Percentiles rank a stretch among this genome's conserved stretches.
Conservation (phyloP, 2,329 filamentous ascomycete species). For the Xylogone sp. region DNA sequence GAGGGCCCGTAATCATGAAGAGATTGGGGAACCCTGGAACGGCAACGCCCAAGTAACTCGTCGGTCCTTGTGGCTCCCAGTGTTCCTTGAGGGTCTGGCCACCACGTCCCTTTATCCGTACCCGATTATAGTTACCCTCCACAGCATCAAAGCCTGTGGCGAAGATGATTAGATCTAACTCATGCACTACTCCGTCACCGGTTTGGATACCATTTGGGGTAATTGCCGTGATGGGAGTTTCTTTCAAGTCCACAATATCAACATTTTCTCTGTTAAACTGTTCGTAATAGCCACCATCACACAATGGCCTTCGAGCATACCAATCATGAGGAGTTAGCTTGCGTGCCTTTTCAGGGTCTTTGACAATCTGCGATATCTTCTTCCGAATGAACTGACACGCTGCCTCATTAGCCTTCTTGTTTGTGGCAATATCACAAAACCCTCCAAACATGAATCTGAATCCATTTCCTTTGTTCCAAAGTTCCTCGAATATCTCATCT, state of each 20-base stretch:
- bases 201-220: constrained; percentile 22
- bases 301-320: constrained; percentile 18
- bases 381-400: constrained; percentile 32
- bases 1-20: constrained; percentile 36
- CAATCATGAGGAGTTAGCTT: constrained; percentile 4
- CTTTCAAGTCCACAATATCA: constrained; percentile 24
- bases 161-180: constrained; percentile 26
- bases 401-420: constrained; percentile 34
- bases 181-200: constrained; percentile 16
- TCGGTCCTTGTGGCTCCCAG: constrained; percentile 27
- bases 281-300: constrained; percentile 24
- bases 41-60: constrained; percentile 34
- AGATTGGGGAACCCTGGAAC: constrained; percentile 39
- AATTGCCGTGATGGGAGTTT: constrained; percentile 23
- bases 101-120: constrained; percentile 26
- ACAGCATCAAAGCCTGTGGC: constrained; percentile 39
- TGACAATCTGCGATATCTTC: constrained; percentile 28
- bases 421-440: constrained; percentile 32
- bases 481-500: constrained; percentile 24
- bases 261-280: constrained; percentile 26
- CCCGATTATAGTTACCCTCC: constrained; percentile 28
- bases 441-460: constrained; percentile 34
- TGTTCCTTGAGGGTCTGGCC: constrained; percentile 26
- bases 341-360: constrained; percentile 26
- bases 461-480: constrained; percentile 30